Evolutionary conservation across 2,329 filamentous ascomycete genomes (phyloP).

Genomic region (Fusarium sp.): DNA sequence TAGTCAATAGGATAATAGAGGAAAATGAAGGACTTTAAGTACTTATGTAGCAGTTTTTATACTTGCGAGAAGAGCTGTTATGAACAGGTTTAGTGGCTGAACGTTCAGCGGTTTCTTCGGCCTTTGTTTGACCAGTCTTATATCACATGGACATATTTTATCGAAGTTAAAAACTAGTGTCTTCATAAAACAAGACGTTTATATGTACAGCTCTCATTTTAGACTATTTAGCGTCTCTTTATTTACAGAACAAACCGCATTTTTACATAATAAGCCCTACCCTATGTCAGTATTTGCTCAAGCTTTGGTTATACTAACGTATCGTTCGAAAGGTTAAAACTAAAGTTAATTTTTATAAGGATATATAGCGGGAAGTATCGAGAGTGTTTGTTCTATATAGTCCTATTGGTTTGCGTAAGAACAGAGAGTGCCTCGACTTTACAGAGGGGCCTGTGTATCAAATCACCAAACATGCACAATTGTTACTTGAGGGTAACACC

Average conservation of each 20-base stretch:
- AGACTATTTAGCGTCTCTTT: not conserved
- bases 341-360: not conserved
- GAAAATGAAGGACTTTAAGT: not conserved
- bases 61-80: not conserved
- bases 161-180: not conserved
- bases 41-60: not conserved
- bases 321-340: not conserved
- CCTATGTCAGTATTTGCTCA: not conserved
- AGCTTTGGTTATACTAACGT: not conserved
- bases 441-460: not conserved
- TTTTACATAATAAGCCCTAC: not conserved
- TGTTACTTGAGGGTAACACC: not conserved
- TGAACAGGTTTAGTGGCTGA: not conserved
- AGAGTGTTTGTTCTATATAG: not conserved
- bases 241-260: not conserved
- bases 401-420: not conserved
- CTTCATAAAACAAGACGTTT: not conserved
- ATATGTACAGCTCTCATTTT: not conserved
- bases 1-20: not conserved
- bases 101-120: not conserved
- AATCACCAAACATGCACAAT: not conserved
- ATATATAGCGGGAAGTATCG: not conserved
- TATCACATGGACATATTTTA: not conserved
- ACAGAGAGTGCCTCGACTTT: not conserved
- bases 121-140: not conserved